phyloP scores from a whole-genome alignment of 768 basidiomycete species.

The Amanita thiersii region DNA sequence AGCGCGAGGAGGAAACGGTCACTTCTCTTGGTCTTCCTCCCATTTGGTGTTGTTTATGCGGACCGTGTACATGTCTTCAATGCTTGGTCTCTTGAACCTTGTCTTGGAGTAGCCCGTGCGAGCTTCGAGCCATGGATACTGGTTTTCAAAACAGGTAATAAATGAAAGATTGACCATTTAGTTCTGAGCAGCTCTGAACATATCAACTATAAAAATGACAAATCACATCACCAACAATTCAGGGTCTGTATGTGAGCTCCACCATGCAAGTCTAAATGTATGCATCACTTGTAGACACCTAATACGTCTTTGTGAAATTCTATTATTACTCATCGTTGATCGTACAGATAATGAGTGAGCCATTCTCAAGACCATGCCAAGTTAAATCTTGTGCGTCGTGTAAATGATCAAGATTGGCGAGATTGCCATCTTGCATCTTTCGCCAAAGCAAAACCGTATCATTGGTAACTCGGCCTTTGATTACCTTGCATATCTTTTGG shows the following conservation, averaged over 20 bases:
- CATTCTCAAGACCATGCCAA: constrained; percentile 69
- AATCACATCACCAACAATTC: no score
- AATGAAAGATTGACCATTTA: no score
- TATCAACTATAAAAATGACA: no score
- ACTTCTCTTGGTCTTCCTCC: constrained; percentile 43
- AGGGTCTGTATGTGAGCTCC: no score
- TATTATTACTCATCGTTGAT: constrained; percentile 12
- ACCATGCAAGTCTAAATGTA: constrained; percentile 1
- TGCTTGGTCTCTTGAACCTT: constrained; percentile 22
- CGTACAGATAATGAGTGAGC: constrained; percentile 30
- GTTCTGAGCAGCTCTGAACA: no score
- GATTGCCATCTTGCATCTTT: constrained; percentile 37
- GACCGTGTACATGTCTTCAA: constrained; percentile 46
- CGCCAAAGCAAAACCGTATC: constrained; percentile 44
- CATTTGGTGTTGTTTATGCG: constrained; percentile 45
- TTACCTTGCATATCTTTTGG: constrained; percentile 50
- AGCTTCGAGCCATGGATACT: constrained; percentile 4
- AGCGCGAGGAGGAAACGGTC: constrained; percentile 27
- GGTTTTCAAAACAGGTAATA: no score
- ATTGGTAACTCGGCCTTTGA: constrained; percentile 22
- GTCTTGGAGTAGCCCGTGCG: constrained; percentile 2
- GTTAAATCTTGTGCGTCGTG: constrained; percentile 47
- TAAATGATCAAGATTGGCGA: constrained; percentile 37
- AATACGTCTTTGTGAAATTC: no score
- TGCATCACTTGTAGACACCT: constrained; percentile 3